phyloP scores from a whole-genome alignment of 2,329 filamentous ascomycete species.

The Talaromyces pinophilus region DNA sequence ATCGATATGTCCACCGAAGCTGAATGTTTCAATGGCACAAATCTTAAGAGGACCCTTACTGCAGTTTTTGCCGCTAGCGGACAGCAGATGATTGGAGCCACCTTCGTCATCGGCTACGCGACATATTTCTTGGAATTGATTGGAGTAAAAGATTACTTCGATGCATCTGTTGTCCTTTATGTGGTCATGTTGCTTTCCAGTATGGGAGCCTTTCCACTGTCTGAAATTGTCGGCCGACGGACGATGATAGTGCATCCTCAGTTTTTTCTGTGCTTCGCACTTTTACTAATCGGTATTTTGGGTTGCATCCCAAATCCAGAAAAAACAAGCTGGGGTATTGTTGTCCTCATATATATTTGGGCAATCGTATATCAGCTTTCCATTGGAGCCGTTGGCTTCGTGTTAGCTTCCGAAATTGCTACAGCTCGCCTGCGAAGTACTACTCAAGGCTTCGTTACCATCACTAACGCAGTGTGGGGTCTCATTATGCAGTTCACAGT shows the following conservation, averaged over 20 bases:
- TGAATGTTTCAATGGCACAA: conserved; percentile 34
- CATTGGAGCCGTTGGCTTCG: conserved; percentile 49
- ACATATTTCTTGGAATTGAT: conserved; percentile 39
- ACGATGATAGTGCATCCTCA: conserved; percentile 34
- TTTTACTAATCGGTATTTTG: conserved; percentile 44
- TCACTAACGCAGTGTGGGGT: conserved; percentile 42
- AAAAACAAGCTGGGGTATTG: conserved; percentile 42
- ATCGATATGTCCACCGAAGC: conserved; percentile 23
- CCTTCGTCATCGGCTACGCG: conserved; percentile 50
- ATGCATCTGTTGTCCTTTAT: conserved; percentile 46
- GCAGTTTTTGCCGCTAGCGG: conserved; percentile 45
- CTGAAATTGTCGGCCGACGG: conserved; percentile 40
- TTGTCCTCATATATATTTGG: conserved; percentile 37
- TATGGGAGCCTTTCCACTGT: conserved; percentile 44
- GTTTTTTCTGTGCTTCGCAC: conserved; percentile 30
- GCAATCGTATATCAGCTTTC: conserved; percentile 48
- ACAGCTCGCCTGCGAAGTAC: conserved; percentile 42
- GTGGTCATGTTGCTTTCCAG: conserved; percentile 46
- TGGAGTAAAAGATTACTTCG: conserved; percentile 40
- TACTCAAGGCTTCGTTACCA: conserved; percentile 44
- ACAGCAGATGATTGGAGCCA: conserved; percentile 49
- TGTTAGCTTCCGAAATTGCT: conserved; percentile 46
- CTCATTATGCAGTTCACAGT: conserved; percentile 46
- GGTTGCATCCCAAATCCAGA: conserved; percentile 39
- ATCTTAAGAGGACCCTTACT: conserved; percentile 43